Evolutionary conservation across 108 stramenopile species (phyloP).

Genomic region (Cyclotella distinguenda): DNA sequence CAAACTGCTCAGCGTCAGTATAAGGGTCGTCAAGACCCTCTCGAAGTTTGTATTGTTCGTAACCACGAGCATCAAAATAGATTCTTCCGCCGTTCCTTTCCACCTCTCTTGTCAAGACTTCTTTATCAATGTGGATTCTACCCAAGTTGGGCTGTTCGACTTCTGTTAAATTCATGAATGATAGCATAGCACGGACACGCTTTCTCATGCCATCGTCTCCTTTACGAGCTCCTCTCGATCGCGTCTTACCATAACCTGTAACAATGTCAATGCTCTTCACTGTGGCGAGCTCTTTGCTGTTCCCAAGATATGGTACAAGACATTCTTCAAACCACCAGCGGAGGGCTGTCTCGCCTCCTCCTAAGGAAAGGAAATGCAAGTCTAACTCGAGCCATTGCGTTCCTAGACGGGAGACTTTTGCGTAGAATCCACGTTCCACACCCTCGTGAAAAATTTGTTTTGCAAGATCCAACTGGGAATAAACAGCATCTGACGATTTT

Average conservation of each 20-base stretch:
- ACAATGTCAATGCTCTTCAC: constrained; percentile 86
- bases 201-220: constrained; percentile 86
- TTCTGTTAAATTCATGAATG: constrained; percentile 82
- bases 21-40: constrained; percentile 49
- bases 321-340: constrained; percentile 91
- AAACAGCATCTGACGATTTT: constrained; percentile 62
- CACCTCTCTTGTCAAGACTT: constrained; percentile 60
- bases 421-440: constrained; percentile 78
- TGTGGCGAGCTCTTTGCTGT: constrained; percentile 67
- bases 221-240: constrained; percentile 70
- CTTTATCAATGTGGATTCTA: constrained; percentile 77
- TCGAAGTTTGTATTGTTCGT: constrained; percentile 49
- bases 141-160: constrained; percentile 77
- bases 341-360: constrained; percentile 83
- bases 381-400: constrained; percentile 85
- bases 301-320: constrained; percentile 71
- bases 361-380: constrained; percentile 82
- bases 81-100: constrained; percentile 72
- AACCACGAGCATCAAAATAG: constrained; percentile 70
- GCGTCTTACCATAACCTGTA: constrained; percentile 87
- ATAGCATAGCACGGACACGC: constrained; percentile 76
- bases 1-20: constrained; percentile 69
- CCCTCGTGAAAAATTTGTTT: constrained; percentile 78
- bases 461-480: constrained; percentile 70
- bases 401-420: constrained; percentile 81